A percentile compares a stretch with the other conserved stretches of the same genome.
Evolutionary conservation across 176 grass and related monocot genomes (phyloP).

Genomic region (Triticum dicoccoides): DNA sequence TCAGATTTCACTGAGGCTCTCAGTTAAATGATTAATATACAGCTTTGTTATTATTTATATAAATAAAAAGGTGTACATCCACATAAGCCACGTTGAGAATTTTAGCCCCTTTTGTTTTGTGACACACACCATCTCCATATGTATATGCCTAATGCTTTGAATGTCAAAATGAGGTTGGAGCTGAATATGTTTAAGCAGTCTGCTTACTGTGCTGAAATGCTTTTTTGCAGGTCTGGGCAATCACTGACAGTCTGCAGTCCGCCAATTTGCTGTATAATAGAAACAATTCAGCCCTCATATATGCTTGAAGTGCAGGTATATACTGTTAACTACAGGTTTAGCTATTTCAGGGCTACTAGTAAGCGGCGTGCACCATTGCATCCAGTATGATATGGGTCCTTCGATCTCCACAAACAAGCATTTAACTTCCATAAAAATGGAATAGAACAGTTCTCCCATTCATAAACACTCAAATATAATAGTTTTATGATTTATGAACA

Average conservation of each 20-base stretch:
- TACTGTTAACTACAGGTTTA: not conserved
- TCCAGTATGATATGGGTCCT: not conserved
- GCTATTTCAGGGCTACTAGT: not conserved
- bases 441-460: too few relatives aligned
- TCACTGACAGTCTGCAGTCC: slow-evolving; percentile 36
- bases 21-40: too few relatives aligned
- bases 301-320: slow-evolving; percentile 56
- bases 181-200: not conserved
- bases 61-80: not conserved
- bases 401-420: not conserved
- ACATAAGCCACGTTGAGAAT: not conserved
- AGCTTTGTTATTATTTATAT: too few relatives aligned
- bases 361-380: not conserved
- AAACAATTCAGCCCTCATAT: slow-evolving; percentile 43
- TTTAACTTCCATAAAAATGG: not conserved
- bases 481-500: not conserved
- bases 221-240: slow-evolving; percentile 44
- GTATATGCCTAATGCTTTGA: not conserved
- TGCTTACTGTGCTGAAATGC: not conserved
- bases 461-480: too few relatives aligned
- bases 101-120: not conserved
- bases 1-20: too few relatives aligned
- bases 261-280: slow-evolving; percentile 22
- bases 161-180: not conserved
- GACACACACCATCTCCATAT: not conserved